Base-by-base conservation (phyloP, 2,329 filamentous ascomycete species). In the Magnaporthiopsis incrustans region DNA sequence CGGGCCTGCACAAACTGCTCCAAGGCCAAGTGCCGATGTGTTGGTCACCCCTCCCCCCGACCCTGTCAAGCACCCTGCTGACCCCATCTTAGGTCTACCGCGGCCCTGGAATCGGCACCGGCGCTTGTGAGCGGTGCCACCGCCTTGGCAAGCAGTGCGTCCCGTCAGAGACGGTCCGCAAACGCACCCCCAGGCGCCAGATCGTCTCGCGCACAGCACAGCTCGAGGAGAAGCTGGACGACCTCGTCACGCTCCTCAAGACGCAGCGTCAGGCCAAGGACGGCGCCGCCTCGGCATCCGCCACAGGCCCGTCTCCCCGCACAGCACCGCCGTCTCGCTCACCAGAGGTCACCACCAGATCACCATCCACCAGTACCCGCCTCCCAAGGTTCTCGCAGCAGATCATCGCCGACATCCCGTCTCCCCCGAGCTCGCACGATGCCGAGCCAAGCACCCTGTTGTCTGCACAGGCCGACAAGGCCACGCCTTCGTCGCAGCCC, bases 201-300 rank as follows among this genome's bases (percentile, higher is more conserved):
- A 73, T 12, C 76, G 74, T 33, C 61, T 68, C 68, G 22, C 73
- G 77, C 33, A 78, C 77, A 7, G 76, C 78, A 14, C 77, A 80
- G 66, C 72, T 82, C 1, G 80, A 82, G 70, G 78, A 81, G 70
- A 82, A 81, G 67, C 73, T 82, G 15, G 78, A 82, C 61, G 77
- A 80, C 62, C 71, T 82, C 11, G 77, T 81, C n/a, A 76, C 78
- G 2, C 76, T 81, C 26, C 68, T 81, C 22, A 73, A 70, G 10
- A 70, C 71, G 7, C 73, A 73, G 26, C 62, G 35, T 8, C 61
- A 57, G 27, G 22, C 44, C 44, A 53, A 53, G 22, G 44, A 53
- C 6, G 44, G 44, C 44, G 44, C 44, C 44, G 15, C 18, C 44
- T n/a, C 22, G 44, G 44, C 44, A 1, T 22, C 11, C 4, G 15